phyloP scores from a whole-genome alignment of 257 asterid genomes.

The Scutellaria baicalensis region DNA sequence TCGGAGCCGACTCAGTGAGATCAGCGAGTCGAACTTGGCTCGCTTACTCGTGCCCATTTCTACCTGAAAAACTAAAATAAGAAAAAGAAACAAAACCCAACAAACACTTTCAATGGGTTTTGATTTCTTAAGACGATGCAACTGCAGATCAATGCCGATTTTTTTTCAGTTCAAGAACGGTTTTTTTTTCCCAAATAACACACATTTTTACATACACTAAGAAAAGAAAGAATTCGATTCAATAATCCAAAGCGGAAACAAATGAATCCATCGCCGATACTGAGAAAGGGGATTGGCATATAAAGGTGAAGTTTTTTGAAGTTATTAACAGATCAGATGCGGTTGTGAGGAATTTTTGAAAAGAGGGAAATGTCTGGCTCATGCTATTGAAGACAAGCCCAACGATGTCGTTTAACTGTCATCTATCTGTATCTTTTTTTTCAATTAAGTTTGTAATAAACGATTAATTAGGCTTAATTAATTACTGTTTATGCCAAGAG shows the following conservation, averaged over 20 bases:
- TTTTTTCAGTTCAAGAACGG: neutral
- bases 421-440: neutral
- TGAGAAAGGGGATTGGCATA: neutral
- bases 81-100: constrained; percentile 5
- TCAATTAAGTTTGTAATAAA: neutral
- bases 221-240: neutral
- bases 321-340: constrained; percentile 22
- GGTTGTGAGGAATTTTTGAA: constrained; percentile 18
- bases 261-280: constrained; percentile 9
- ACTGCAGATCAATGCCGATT: constrained; percentile 13
- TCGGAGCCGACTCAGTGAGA: constrained; percentile 70
- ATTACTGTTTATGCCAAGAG: neutral
- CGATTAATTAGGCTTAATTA: neutral
- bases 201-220: neutral
- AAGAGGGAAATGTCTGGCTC: constrained; percentile 14
- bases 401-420: constrained; percentile 29
- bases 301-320: neutral
- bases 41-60: constrained; percentile 49
- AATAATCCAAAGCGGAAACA: constrained; percentile 1
- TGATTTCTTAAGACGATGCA: neutral
- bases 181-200: neutral
- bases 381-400: neutral
- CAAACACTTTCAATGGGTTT: neutral
- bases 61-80: neutral
- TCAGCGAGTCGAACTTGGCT: constrained; percentile 60